phyloP scores from a whole-genome alignment of 345 rosid species.

The Eucalyptus marginata region DNA sequence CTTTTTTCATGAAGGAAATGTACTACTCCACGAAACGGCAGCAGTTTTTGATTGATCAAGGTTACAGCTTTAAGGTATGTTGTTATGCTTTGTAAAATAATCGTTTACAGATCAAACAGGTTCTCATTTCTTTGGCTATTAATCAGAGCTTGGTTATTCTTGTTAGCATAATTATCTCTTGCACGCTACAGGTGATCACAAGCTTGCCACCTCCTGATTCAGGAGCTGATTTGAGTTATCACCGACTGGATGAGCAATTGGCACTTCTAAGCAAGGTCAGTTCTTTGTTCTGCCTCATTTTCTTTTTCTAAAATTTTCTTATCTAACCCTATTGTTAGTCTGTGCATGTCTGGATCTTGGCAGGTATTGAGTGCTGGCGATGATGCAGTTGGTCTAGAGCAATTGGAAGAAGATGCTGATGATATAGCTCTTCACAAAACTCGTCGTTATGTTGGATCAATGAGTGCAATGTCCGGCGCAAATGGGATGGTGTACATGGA shows the following conservation, averaged over 20 bases:
- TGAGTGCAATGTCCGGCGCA: slow-evolving; percentile 90
- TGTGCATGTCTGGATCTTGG: not conserved
- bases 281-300: not conserved
- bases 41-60: slow-evolving; percentile 92
- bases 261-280: slow-evolving; percentile 59
- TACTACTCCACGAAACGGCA: slow-evolving; percentile 92
- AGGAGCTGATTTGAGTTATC: slow-evolving; percentile 67
- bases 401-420: slow-evolving; percentile 81
- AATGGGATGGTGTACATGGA: slow-evolving; percentile 87
- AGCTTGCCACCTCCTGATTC: slow-evolving; percentile 80
- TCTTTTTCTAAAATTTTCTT: not conserved
- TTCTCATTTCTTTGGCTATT: not conserved
- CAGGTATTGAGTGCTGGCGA: slow-evolving; percentile 87
- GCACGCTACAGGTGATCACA: slow-evolving; percentile 56
- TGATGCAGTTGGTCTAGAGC: slow-evolving; percentile 76
- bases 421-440: slow-evolving; percentile 73
- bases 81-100: not conserved
- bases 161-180: not conserved
- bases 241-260: slow-evolving; percentile 61
- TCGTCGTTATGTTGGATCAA: slow-evolving; percentile 49
- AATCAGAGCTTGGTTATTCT: not conserved
- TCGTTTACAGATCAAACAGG: not conserved
- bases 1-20: slow-evolving; percentile 46
- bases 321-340: not conserved
- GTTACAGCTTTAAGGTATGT: slow-evolving; percentile 82